These are phyloP conservation scores for Chlorencoelia australis DNA, from an alignment of 2,329 filamentous ascomycete genomes.

Conservation along the genomic window DNA sequence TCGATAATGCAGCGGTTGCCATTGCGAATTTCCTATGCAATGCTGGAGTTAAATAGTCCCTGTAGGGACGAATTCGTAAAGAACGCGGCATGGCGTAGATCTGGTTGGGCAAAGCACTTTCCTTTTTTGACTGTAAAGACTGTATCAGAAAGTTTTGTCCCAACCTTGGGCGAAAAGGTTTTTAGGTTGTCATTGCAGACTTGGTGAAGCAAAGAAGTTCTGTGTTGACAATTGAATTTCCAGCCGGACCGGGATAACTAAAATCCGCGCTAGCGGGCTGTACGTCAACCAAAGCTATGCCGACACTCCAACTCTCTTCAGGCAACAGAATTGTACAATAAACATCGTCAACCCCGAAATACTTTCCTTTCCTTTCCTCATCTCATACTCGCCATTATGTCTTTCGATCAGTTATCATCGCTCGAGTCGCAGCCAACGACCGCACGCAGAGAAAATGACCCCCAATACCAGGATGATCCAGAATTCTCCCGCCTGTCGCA, in stretches of 20 bases:
- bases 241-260: too few species aligned
- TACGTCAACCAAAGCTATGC: too few species aligned
- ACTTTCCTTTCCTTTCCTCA: not conserved
- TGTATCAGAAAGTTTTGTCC: too few species aligned
- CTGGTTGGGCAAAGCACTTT: not conserved
- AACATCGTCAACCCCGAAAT: not conserved
- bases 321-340: conserved; percentile 15
- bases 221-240: too few species aligned
- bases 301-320: too few species aligned
- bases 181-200: too few species aligned
- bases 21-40: conserved; percentile 79
- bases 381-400: conserved; percentile 49
- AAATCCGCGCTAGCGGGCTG: too few species aligned
- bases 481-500: conserved; percentile 79
- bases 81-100: conserved; percentile 23
- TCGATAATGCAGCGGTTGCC: conserved; percentile 59
- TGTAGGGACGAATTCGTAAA: conserved; percentile 29
- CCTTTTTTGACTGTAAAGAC: not conserved
- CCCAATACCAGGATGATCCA: conserved; percentile 80
- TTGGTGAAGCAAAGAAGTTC: too few species aligned
- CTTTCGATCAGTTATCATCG: conserved; percentile 77
- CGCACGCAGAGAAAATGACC: conserved; percentile 57
- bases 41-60: conserved; percentile 80
- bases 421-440: conserved; percentile 72
- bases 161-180: too few species aligned